Conservation (phyloP, 179 eudicot species). For the Drosera spatulata region DNA sequence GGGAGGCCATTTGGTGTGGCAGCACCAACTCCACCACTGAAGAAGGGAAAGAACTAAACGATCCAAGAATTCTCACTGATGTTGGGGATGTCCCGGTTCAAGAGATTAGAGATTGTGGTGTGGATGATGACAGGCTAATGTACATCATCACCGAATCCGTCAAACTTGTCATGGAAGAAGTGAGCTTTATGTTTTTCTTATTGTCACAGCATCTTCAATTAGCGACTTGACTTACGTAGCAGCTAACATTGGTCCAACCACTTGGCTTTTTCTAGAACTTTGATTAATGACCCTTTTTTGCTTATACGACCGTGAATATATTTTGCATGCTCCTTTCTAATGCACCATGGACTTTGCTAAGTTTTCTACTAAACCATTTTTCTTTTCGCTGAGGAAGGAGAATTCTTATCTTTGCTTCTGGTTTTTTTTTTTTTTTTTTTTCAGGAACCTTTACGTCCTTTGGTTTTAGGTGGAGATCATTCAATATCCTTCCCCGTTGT, state of each 20-base stretch:
- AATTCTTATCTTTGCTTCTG: neutral
- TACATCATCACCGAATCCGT: constrained; percentile 70
- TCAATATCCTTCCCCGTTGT: constrained; percentile 90
- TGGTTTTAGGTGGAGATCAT: constrained; percentile 96
- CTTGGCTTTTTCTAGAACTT: too few relatives aligned
- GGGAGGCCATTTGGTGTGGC: constrained; percentile 98
- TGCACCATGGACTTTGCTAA: too few relatives aligned
- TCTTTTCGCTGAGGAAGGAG: neutral
- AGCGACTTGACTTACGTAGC: too few relatives aligned
- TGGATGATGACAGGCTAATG: constrained; percentile 93
- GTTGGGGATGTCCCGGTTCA: constrained; percentile 97
- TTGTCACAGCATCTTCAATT: too few relatives aligned
- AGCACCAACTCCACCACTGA: constrained; percentile 93
- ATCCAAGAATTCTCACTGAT: constrained; percentile 85
- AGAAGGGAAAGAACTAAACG: constrained; percentile 80
- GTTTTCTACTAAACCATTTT: too few relatives aligned
- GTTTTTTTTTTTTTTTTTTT: neutral
- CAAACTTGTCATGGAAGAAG: constrained; percentile 94
- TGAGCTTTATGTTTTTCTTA: constrained; percentile 14
- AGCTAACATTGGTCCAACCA: too few relatives aligned
- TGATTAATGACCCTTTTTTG: too few relatives aligned
- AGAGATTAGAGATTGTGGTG: constrained; percentile 42
- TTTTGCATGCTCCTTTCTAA: too few relatives aligned
- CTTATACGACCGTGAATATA: too few relatives aligned
- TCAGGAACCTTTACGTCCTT: constrained; percentile 83